These are phyloP conservation scores for Neoarthrinium moseri DNA, from an alignment of 2,329 filamentous ascomycete species.

Conservation along the genomic window DNA sequence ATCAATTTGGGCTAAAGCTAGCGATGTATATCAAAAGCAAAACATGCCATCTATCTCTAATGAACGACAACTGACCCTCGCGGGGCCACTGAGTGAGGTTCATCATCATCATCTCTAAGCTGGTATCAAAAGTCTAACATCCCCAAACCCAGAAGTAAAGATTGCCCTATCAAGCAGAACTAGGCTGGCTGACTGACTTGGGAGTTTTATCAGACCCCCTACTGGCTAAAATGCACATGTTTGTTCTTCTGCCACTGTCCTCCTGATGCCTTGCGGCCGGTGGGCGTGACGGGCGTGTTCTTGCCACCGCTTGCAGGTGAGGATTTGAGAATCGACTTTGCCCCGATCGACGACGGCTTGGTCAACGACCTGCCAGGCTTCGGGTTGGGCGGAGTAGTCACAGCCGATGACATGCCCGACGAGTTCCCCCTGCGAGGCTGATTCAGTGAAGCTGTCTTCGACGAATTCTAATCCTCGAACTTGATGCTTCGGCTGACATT, in stretches of 20 bases:
- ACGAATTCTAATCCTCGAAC: slow-evolving; percentile 75
- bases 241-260: neutral
- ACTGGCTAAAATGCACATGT: neutral
- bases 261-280: neutral
- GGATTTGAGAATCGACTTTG: neutral
- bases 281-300: neutral
- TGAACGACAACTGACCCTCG: too few relatives aligned
- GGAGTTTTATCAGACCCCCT: too few relatives aligned
- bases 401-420: neutral
- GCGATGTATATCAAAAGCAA: too few relatives aligned
- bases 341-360: neutral
- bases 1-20: too few relatives aligned
- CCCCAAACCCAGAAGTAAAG: too few relatives aligned
- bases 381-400: neutral
- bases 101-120: too few relatives aligned
- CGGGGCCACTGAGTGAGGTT: too few relatives aligned
- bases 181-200: too few relatives aligned
- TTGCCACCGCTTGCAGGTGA: neutral
- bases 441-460: neutral
- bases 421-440: neutral
- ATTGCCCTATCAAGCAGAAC: too few relatives aligned
- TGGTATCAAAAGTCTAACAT: too few relatives aligned
- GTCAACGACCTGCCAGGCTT: neutral
- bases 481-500: slow-evolving; percentile 81
- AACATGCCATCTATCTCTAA: too few relatives aligned